These are phyloP conservation scores for Fusarium bulbicola DNA, from an alignment of 2,329 filamentous ascomycete genomes.

Conservation along the genomic window DNA sequence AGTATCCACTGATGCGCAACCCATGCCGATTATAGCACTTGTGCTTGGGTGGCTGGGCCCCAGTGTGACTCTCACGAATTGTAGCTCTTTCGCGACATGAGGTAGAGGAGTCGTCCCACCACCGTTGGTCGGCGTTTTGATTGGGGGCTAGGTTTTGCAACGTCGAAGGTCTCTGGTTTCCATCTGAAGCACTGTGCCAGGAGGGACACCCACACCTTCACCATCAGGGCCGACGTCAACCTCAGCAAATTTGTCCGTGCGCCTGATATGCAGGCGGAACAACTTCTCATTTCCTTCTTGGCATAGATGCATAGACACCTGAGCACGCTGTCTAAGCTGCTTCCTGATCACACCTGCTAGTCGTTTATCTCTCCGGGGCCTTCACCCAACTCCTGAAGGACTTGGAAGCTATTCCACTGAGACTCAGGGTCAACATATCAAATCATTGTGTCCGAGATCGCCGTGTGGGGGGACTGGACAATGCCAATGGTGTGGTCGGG, in stretches of 20 bases:
- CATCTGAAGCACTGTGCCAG: slow-evolving; percentile 30
- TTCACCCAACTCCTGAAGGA: not conserved
- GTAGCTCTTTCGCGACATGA: slow-evolving; percentile 34
- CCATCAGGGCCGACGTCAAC: slow-evolving; percentile 32
- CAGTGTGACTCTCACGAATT: slow-evolving; percentile 37
- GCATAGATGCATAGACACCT: slow-evolving; percentile 30
- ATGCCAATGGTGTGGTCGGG: slow-evolving; percentile 26
- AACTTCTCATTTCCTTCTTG: slow-evolving; percentile 38
- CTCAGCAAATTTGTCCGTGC: slow-evolving; percentile 32
- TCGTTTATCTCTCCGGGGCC: not conserved
- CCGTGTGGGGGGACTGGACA: slow-evolving; percentile 24
- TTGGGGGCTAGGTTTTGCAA: slow-evolving; percentile 14
- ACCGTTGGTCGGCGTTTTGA: slow-evolving; percentile 21
- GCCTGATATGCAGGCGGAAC: slow-evolving; percentile 34
- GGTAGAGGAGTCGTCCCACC: slow-evolving; percentile 34
- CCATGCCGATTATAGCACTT: slow-evolving; percentile 41
- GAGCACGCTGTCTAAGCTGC: not conserved
- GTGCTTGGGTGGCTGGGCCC: slow-evolving; percentile 39
- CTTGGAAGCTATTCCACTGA: not conserved
- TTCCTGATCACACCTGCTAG: not conserved
- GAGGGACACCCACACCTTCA: slow-evolving; percentile 28
- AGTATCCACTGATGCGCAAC: slow-evolving; percentile 45
- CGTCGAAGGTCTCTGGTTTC: slow-evolving; percentile 24
- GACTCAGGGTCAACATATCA: slow-evolving; percentile 2
- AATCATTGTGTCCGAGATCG: slow-evolving; percentile 16